These are phyloP conservation scores for Pichia occidentalis DNA, from an alignment of 805 yeast species.

Conservation along the genomic window DNA sequence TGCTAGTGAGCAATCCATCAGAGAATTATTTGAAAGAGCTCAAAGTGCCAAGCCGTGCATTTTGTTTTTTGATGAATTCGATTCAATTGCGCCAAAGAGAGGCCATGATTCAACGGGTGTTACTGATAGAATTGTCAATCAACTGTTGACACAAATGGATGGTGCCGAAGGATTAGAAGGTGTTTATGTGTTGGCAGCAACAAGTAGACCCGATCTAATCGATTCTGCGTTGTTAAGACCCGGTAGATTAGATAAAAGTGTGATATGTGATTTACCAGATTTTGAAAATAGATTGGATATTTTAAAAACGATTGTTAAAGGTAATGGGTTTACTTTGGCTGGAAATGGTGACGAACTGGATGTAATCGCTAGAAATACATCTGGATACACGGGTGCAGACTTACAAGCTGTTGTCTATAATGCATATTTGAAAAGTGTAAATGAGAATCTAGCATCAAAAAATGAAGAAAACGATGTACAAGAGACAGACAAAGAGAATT, in stretches of 20 bases:
- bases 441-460: constrained; percentile 47
- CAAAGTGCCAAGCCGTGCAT: constrained; percentile 93
- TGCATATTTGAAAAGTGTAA: constrained; percentile 84
- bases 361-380: constrained; percentile 50
- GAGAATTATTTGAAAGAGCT: constrained; percentile 91
- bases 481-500: no score
- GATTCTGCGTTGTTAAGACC: constrained; percentile 94
- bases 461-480: constrained; percentile 28
- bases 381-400: constrained; percentile 92
- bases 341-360: constrained; percentile 43
- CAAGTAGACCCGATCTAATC: constrained; percentile 90
- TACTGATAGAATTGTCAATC: constrained; percentile 95
- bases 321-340: constrained; percentile 50
- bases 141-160: constrained; percentile 95
- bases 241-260: constrained; percentile 89
- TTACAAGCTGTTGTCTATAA: constrained; percentile 87
- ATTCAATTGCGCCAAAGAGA: constrained; percentile 95
- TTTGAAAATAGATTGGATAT: constrained; percentile 68
- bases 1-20: constrained; percentile 90
- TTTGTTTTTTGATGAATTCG: constrained; percentile 90
- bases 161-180: constrained; percentile 98
- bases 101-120: constrained; percentile 98
- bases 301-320: constrained; percentile 47
- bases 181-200: constrained; percentile 93
- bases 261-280: constrained; percentile 83